Conservation (phyloP, 2,329 filamentous ascomycete genomes). For the Nemania diffusa region DNA sequence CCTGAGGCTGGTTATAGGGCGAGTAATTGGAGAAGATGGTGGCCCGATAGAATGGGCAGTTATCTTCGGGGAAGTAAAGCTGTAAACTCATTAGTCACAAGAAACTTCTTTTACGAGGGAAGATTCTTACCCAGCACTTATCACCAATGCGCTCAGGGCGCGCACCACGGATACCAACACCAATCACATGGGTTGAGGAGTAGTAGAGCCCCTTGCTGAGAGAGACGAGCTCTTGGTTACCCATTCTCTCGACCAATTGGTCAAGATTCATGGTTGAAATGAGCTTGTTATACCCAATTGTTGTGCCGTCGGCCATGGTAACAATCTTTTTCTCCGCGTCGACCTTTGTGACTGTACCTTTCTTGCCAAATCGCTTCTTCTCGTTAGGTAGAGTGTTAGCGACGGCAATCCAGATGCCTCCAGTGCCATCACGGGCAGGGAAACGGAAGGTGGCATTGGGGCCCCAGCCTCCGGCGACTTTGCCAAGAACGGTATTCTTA, state of each 20-base stretch:
- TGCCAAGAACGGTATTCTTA: conserved; percentile 94
- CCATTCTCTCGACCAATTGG: conserved; percentile 85
- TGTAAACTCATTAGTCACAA: conserved; percentile 46
- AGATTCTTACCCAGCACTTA: conserved; percentile 87
- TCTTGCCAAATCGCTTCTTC: conserved; percentile 89
- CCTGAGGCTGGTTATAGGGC: conserved; percentile 92
- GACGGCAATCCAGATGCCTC: conserved; percentile 98
- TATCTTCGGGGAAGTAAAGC: conserved; percentile 98
- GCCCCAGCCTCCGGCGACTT: conserved; percentile 96
- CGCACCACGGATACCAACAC: conserved; percentile 90
- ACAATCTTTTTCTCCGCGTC: conserved; percentile 87
- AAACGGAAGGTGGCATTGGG: conserved; percentile 99
- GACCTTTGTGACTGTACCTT: conserved; percentile 85
- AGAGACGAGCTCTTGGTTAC: conserved; percentile 82
- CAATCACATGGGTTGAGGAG: conserved; percentile 96
- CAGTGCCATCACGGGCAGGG: conserved; percentile 93
- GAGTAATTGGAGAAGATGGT: conserved; percentile 99
- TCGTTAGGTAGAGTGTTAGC: conserved; percentile 91
- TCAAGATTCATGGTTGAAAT: conserved; percentile 98
- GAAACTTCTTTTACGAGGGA: neutral
- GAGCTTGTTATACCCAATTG: conserved; percentile 89
- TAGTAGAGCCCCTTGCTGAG: conserved; percentile 94
- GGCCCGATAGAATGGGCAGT: conserved; percentile 99
- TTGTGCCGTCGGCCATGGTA: conserved; percentile 83
- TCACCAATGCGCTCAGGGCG: conserved; percentile 97